phyloP scores from a whole-genome alignment of 441 rosid genomes.

The Euphorbia schlechtendalii region DNA sequence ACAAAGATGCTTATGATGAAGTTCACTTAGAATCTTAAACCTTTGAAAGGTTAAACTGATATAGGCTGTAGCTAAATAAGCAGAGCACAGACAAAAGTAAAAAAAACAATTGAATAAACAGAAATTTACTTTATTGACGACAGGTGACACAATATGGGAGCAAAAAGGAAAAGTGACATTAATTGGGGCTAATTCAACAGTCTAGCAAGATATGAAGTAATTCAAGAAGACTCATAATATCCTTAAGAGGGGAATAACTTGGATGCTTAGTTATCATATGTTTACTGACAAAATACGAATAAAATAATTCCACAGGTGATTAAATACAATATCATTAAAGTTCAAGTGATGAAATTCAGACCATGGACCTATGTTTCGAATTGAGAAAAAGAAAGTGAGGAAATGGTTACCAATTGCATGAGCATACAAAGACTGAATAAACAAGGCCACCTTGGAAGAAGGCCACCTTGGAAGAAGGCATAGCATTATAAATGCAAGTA shows the following conservation, averaged over 20 bases:
- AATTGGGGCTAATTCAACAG: too few relatives aligned
- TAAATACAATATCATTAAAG: neutral
- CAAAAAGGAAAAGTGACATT: too few relatives aligned
- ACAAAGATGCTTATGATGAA: too few relatives aligned
- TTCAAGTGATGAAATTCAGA: too few relatives aligned
- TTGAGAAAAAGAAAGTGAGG: too few relatives aligned
- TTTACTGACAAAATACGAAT: neutral
- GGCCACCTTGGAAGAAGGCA: too few relatives aligned
- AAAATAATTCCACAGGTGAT: neutral
- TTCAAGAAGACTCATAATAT: neutral
- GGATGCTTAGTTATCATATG: neutral
- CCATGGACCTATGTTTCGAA: too few relatives aligned
- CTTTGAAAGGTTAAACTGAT: neutral
- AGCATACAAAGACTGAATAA: slow-evolving; percentile 72
- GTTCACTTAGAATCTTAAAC: neutral
- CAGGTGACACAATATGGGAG: neutral
- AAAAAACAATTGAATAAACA: neutral
- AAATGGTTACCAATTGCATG: slow-evolving; percentile 46
- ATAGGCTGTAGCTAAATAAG: neutral
- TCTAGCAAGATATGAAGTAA: too few relatives aligned
- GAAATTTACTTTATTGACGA: neutral
- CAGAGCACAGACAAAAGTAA: neutral
- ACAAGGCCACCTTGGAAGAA: slow-evolving; percentile 42
- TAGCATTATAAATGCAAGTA: slow-evolving; percentile 58
- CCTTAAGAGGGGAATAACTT: too few relatives aligned